These are phyloP conservation scores for Thalassiosira exigua DNA, from an alignment of 352 stramenopile genomes.

Conservation along the genomic window DNA sequence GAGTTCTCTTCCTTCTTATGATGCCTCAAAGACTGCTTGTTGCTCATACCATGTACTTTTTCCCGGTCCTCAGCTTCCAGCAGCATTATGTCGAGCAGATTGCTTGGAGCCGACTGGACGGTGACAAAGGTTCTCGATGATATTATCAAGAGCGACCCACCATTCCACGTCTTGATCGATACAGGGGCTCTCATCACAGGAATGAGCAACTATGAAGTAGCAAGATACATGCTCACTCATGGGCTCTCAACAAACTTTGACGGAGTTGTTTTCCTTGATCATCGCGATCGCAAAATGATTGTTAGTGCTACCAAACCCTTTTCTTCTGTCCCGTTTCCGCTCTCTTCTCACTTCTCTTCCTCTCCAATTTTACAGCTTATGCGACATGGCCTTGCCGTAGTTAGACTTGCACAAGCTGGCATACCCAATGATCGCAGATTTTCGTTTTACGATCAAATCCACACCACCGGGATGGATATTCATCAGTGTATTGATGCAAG, in stretches of 20 bases:
- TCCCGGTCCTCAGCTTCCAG: too few species aligned
- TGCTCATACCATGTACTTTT: too few species aligned
- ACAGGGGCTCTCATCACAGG: conserved; percentile 91
- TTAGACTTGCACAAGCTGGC: conserved; percentile 89
- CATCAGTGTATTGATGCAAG: conserved; percentile 88
- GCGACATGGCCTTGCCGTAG: conserved; percentile 92
- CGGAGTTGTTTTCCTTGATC: conserved; percentile 91
- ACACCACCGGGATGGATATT: conserved; percentile 94
- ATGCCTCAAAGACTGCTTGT: too few species aligned
- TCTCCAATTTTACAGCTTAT: conserved; percentile 78
- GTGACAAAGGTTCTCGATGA: conserved; percentile 84
- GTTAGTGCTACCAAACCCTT: conserved; percentile 10
- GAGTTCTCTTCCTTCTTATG: too few species aligned
- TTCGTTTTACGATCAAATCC: conserved; percentile 93
- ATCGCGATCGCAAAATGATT: conserved; percentile 89
- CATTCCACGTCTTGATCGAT: conserved; percentile 90
- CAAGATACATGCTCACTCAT: conserved; percentile 88
- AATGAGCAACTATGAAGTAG: conserved; percentile 90
- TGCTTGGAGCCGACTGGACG: conserved; percentile 82
- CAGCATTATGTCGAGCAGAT: conserved; percentile 86
- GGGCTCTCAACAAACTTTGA: conserved; percentile 86
- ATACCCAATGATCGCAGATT: conserved; percentile 85
- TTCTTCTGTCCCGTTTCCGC: not conserved
- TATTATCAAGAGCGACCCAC: conserved; percentile 84
- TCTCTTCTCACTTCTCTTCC: not conserved